These are phyloP conservation scores for Phytophthora hibernalis DNA, from an alignment of 352 stramenopile genomes.

Conservation along the genomic window DNA sequence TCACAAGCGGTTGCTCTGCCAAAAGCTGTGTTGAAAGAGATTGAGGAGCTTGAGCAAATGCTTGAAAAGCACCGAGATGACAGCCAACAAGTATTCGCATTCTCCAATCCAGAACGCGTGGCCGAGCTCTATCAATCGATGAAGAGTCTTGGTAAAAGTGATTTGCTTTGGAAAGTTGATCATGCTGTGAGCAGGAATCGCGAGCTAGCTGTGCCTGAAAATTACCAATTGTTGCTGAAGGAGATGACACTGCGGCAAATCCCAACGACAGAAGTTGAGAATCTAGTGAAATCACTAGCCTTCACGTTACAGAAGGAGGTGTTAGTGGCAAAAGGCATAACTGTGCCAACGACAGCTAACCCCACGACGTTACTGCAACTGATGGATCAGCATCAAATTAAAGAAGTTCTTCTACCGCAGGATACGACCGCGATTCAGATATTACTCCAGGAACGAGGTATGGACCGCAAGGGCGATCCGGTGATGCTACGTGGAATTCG, in stretches of 20 bases:
- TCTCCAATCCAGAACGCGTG: slow-evolving; percentile 73
- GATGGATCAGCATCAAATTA: slow-evolving; percentile 65
- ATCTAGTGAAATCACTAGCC: slow-evolving; percentile 60
- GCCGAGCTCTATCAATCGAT: slow-evolving; percentile 70
- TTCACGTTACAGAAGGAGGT: slow-evolving; percentile 72
- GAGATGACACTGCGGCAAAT: slow-evolving; percentile 69
- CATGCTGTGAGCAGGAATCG: slow-evolving; percentile 67
- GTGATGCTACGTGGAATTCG: slow-evolving; percentile 68
- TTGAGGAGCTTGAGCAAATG: slow-evolving; percentile 56
- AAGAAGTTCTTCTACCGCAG: slow-evolving; percentile 53
- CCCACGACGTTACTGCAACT: slow-evolving; percentile 55
- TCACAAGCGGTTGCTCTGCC: slow-evolving; percentile 34
- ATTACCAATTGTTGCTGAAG: slow-evolving; percentile 47
- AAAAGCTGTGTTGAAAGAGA: slow-evolving; percentile 63
- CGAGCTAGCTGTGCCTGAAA: slow-evolving; percentile 61
- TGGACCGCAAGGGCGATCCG: slow-evolving; percentile 69
- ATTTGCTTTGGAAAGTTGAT: slow-evolving; percentile 80
- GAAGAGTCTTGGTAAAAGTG: slow-evolving; percentile 69
- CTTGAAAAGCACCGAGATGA: slow-evolving; percentile 48
- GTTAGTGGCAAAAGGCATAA: slow-evolving; percentile 45
- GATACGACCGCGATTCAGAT: slow-evolving; percentile 53
- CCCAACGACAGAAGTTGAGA: slow-evolving; percentile 61
- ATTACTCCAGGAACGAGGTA: slow-evolving; percentile 51
- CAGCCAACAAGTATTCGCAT: slow-evolving; percentile 25
- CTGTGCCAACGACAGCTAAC: slow-evolving; percentile 57